Percentiles rank a stretch among this genome's conserved stretches.
Conservation (phyloP, 2,329 filamentous ascomycete genomes). For the Colletotrichum filicis region DNA sequence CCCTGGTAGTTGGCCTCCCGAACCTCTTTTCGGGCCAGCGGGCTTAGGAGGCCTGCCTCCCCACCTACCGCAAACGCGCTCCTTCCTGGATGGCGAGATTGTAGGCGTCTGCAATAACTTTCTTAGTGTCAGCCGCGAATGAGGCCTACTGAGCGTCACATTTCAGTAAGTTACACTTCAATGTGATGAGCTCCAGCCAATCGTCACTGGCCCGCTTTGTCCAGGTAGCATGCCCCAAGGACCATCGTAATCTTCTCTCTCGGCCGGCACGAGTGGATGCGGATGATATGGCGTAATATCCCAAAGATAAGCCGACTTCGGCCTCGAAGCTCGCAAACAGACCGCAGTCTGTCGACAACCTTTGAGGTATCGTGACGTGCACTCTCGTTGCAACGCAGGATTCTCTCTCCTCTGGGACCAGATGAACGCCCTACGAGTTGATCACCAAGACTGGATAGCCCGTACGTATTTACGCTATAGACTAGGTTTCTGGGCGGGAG, state of each 20-base stretch:
- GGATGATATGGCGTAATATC: not conserved
- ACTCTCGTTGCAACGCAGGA: not conserved
- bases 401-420: not conserved
- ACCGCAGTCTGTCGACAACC: not conserved
- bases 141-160: not conserved
- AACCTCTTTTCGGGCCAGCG: conserved; percentile 3
- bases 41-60: not conserved
- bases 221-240: not conserved
- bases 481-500: not conserved
- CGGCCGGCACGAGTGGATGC: not conserved
- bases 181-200: not conserved
- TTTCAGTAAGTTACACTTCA: not conserved
- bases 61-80: not conserved
- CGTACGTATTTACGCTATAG: not conserved
- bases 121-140: not conserved
- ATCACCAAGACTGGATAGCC: not conserved
- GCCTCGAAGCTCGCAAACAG: not conserved
- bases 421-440: not conserved
- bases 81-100: not conserved
- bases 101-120: not conserved
- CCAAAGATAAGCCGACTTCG: not conserved
- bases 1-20: not conserved
- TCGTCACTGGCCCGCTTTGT: not conserved
- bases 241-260: not conserved
- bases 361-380: not conserved